Evolutionary conservation across 148 eudicot species (phyloP), one percentile per base, ranked within the genome.

Genomic region (Pharnaceum exiguum): DNA sequence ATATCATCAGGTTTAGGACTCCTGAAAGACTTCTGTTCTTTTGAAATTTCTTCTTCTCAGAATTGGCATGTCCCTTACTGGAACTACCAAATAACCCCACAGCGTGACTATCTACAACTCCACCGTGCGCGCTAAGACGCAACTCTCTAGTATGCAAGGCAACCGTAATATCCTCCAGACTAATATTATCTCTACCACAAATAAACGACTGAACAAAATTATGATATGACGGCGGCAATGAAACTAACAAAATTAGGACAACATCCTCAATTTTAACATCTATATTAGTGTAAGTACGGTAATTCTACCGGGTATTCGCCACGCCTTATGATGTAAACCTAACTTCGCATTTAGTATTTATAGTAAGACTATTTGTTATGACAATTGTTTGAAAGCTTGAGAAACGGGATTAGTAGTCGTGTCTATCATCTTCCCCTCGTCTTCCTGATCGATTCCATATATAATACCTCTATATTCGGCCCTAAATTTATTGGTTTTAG

Each of bases 191-290:
- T 54, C 15, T 64, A 10, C 23, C 44, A 31, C 43, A 40, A 24
- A 53, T 44, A 10, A 64, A 64, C 8, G 43, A 64, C 6, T 42
- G 2, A 7, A 52, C 68, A 42, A 51, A 62, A 50, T 51, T 51
- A n/a, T 9, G 28, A 52, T 51, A 63, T 7, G 37, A 51, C 5
- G 28, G 15, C 8, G 67, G 58, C 9, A 63, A 52, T 33, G 55
- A 60, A 11, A 47, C 18, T 12, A 47, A 35, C 29, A 47, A n/a
- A 60, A 47, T n/a, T 60, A 60, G 15, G 43, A 33, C 55, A 47
- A 22, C 65, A 60, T 47, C 55, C 3, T 60, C 29, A 13, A 60
- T 17, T 45, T 47, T 60, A 2, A 60, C 55, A 31, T 47, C 44
- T 22, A 47, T 60, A n/a, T n/a, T n/a, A n/a, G n/a, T n/a, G n/a